phyloP scores from a whole-genome alignment of 2,329 filamentous ascomycete species.

The Xylaria sp. region DNA sequence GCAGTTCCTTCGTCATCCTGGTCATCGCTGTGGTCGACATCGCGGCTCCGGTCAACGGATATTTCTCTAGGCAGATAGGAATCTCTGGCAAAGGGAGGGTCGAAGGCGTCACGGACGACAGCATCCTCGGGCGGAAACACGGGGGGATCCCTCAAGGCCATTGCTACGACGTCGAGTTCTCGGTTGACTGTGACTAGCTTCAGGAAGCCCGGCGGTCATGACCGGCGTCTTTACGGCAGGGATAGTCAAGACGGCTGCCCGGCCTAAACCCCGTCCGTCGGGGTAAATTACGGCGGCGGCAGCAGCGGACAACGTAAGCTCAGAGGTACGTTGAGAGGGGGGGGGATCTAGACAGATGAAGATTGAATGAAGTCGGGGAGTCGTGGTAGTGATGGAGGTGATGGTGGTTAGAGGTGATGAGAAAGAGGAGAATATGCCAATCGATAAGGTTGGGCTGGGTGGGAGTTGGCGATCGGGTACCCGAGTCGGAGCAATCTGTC shows the following conservation, averaged over 20 bases:
- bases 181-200: slow-evolving; percentile 27
- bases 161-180: slow-evolving; percentile 42
- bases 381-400: slow-evolving; percentile 2
- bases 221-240: slow-evolving; percentile 31
- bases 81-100: slow-evolving; percentile 46
- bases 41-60: slow-evolving; percentile 39
- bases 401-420: background rate
- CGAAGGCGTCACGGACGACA: slow-evolving; percentile 41
- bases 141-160: slow-evolving; percentile 42
- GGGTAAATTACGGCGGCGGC: slow-evolving; percentile 9
- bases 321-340: background rate
- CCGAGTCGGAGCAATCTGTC: slow-evolving; percentile 17
- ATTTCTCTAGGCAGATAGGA: slow-evolving; percentile 46
- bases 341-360: background rate
- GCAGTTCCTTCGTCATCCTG: slow-evolving; percentile 54
- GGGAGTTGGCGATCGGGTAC: slow-evolving; percentile 25
- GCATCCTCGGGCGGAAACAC: slow-evolving; percentile 44
- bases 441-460: slow-evolving; percentile 32
- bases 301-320: background rate
- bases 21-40: slow-evolving; percentile 42
- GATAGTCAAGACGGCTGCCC: slow-evolving; percentile 7
- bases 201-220: slow-evolving; percentile 41
- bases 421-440: slow-evolving; percentile 21
- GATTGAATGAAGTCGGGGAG: background rate
- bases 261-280: slow-evolving; percentile 23